Base-by-base conservation (phyloP, 768 basidiomycete genomes). In the Tylopilus felleus region DNA sequence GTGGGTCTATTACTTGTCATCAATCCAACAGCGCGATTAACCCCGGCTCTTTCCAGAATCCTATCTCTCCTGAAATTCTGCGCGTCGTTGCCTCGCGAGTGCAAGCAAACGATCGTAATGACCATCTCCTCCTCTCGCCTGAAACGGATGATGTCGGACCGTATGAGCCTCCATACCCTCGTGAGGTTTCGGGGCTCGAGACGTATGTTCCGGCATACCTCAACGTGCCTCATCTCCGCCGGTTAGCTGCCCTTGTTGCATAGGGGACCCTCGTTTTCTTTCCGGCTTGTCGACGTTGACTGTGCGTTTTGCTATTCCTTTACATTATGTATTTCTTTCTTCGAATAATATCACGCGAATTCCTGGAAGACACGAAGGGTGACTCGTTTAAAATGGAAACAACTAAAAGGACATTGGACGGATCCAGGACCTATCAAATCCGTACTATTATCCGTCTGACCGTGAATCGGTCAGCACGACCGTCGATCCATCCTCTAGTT, bases 91-190 rank as follows among this genome's bases (percentile, higher is more conserved):
- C 96, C 39, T 91, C 94, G 31, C 83, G 97, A 46, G 95, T 99
- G 50, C 88, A 93, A 66, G 90, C 94, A 45, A 93, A 96, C 70
- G 97, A 98, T 74, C 87, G 93, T 64, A 94, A 93, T 68, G 97
- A 99, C 70, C 96, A 98, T 69, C 80, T 99, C 19, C 83, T 99
- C 54, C 85, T 99, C 48, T 85, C 93, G 28, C 95, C 96, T 27
- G 97, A 98, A 71, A 92, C 90, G 40, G 97, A 98, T 67, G 97
- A 98, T 74, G 96, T 97, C 21, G 93, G 93, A 25, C 88, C 93
- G 47, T 98, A 93, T 68, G 95, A 98, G 68, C 77, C 94, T 43
- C 95, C 97, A 2, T 79, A 95, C 51, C 91, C 95, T 21, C 85
- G 97, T 53, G 95, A 98, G 65, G 94, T 98, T 40, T 90, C 90